Evolutionary conservation across 73 alveolate genomes (phyloP), one percentile per base, ranked within the genome.

Genomic region (Paramecium sexaurelia): DNA sequence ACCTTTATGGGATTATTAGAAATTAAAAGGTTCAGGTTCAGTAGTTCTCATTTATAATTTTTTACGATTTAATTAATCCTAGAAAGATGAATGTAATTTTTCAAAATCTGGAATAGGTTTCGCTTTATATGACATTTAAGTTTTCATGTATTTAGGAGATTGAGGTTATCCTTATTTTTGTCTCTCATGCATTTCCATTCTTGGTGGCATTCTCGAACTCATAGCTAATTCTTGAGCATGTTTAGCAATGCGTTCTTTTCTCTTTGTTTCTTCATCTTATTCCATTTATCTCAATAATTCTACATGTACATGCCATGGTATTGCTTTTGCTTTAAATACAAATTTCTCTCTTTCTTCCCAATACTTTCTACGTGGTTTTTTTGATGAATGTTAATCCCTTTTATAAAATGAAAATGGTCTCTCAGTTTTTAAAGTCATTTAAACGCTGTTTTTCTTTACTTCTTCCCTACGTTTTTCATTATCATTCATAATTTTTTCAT

Each of bases 41-140:
- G 99, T 97, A 1, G 97, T 94, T 33, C 95, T 89, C 85, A 92
- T 95, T 9, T 97, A 89, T 68, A 94, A 57, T 82, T 95, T 96
- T 92, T 92, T 96, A 57, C 93, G 92, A 51, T 96, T 98, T 55
- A 98, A 93, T 66, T 94, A 86, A 40, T 94, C 91, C 75, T 92
- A 78, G 93, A 98, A 98, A 40, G 95, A 85, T 56, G 93, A 94
- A 75, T 98, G 98, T 29, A 97, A 95, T 36, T 92, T 47, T n/a
- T 92, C 90, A 94, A 98, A 98, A 69, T 98, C 98, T 41, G 99
- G 99, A 0, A 98, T 98, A n/a, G 95, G 93, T 89, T 97, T 96
- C 4, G 98, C 97, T 83, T 94, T 94, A 5, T 92, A 91, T n/a
- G 96, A 73, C 6, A 95, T 78, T 66, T 93, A 87, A 55, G 92